Evolutionary conservation across 148 eudicot genomes (phyloP).

Genomic region (Silene uniflora): DNA sequence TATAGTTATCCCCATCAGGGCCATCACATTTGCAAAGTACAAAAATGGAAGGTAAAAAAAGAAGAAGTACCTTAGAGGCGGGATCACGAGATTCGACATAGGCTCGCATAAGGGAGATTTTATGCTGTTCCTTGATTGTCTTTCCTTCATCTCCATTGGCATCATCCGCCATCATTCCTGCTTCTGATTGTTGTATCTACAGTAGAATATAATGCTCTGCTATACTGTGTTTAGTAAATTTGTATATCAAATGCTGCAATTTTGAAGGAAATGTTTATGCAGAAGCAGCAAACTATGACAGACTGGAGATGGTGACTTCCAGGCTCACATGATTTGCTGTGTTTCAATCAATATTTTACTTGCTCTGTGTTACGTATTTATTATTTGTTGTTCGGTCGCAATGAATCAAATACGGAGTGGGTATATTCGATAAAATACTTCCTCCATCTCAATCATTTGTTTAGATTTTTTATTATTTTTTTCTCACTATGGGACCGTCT

Average conservation of each 20-base stretch:
- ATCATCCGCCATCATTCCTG: not conserved
- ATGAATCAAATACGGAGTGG: no score
- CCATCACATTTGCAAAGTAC: not conserved
- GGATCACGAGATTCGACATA: conserved; percentile 55
- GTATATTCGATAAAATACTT: no score
- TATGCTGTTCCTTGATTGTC: conserved; percentile 33
- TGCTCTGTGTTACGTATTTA: not conserved
- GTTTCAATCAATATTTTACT: not conserved
- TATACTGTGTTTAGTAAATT: not conserved
- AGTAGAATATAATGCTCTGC: not conserved
- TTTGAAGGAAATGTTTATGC: not conserved
- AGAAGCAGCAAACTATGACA: not conserved
- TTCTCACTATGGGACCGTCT: no score
- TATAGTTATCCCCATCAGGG: no score
- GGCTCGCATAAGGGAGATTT: conserved; percentile 46
- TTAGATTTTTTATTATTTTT: no score
- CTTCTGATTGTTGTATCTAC: no score
- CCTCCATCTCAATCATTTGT: no score
- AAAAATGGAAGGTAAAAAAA: not conserved
- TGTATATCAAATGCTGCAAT: not conserved
- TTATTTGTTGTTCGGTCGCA: no score
- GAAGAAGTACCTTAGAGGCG: conserved; percentile 44
- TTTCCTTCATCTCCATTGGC: not conserved
- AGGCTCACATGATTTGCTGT: not conserved
- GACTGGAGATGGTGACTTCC: not conserved